phyloP scores from a whole-genome alignment of 257 asterid genomes.

The Voacanga thouarsii region DNA sequence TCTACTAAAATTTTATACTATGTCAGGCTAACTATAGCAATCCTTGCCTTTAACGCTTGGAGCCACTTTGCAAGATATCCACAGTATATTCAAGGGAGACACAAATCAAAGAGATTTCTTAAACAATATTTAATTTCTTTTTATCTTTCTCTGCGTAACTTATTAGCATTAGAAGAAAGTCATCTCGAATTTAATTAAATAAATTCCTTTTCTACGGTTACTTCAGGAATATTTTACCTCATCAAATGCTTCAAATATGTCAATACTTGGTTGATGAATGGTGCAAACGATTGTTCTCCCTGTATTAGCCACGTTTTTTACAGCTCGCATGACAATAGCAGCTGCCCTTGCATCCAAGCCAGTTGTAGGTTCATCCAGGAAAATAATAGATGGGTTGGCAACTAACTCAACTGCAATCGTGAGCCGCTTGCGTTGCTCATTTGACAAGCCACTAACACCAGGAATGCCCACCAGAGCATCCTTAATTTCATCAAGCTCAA shows the following conservation, averaged over 20 bases:
- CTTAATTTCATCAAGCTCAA: slow-evolving; percentile 54
- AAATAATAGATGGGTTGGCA: slow-evolving; percentile 59
- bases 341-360: slow-evolving; percentile 66
- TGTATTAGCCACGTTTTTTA: slow-evolving; percentile 52
- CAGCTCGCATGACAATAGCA: slow-evolving; percentile 59
- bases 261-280: slow-evolving; percentile 61
- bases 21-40: too few relatives aligned
- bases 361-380: slow-evolving; percentile 65
- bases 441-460: slow-evolving; percentile 48
- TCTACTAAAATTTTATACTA: too few relatives aligned
- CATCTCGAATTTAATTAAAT: too few relatives aligned
- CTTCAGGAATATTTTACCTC: slow-evolving; percentile 8
- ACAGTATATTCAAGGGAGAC: too few relatives aligned
- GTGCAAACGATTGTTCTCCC: slow-evolving; percentile 65
- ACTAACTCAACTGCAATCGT: slow-evolving; percentile 64
- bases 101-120: too few relatives aligned
- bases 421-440: slow-evolving; percentile 60
- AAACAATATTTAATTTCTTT: too few relatives aligned
- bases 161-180: too few relatives aligned
- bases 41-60: too few relatives aligned
- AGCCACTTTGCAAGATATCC: too few relatives aligned
- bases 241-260: slow-evolving; percentile 60
- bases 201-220: too few relatives aligned
- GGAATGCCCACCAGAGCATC: slow-evolving; percentile 54
- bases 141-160: too few relatives aligned